A percentile compares a stretch with the other conserved stretches of the same genome.
Conservation (phyloP, 768 basidiomycete genomes). For the Tricholoma furcatifolium region DNA sequence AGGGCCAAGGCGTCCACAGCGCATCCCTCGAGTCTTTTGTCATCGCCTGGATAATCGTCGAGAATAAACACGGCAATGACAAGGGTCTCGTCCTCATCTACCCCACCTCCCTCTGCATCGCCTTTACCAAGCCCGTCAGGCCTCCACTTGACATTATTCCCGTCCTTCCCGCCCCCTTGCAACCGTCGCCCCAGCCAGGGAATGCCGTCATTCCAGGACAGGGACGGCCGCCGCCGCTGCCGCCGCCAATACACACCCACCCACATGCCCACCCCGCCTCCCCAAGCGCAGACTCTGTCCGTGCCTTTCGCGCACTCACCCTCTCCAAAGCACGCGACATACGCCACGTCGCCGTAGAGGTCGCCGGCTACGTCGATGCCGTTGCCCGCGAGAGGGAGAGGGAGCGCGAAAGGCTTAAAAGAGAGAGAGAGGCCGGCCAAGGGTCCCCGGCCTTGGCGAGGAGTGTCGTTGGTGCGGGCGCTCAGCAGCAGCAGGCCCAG, state of each 20-base stretch:
- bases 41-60: constrained; percentile 72
- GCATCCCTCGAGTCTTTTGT: constrained; percentile 31
- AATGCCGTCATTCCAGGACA: neutral
- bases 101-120: constrained; percentile 58
- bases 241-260: neutral
- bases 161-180: constrained; percentile 61
- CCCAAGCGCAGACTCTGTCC: constrained; percentile 28
- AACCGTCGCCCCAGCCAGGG: constrained; percentile 40
- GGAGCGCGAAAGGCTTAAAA: constrained; percentile 71
- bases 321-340: constrained; percentile 50
- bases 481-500: too few relatives aligned
- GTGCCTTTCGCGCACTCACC: constrained; percentile 51
- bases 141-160: constrained; percentile 55
- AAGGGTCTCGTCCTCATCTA: constrained; percentile 77
- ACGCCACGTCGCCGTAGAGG: constrained; percentile 54
- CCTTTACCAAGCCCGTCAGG: constrained; percentile 33
- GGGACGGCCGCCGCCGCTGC: too few relatives aligned
- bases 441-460: too few relatives aligned
- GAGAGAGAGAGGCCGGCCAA: constrained; percentile 68
- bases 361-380: constrained; percentile 71
- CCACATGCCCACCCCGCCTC: constrained; percentile 30
- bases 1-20: constrained; percentile 52
- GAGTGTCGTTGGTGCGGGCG: too few relatives aligned
- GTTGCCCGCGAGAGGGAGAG: constrained; percentile 75
- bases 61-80: constrained; percentile 79